Percentiles rank a stretch among this genome's conserved stretches.
These are phyloP conservation scores for Microcyclosporella mali DNA, from an alignment of 2,329 filamentous ascomycete genomes.

Conservation along the genomic window DNA sequence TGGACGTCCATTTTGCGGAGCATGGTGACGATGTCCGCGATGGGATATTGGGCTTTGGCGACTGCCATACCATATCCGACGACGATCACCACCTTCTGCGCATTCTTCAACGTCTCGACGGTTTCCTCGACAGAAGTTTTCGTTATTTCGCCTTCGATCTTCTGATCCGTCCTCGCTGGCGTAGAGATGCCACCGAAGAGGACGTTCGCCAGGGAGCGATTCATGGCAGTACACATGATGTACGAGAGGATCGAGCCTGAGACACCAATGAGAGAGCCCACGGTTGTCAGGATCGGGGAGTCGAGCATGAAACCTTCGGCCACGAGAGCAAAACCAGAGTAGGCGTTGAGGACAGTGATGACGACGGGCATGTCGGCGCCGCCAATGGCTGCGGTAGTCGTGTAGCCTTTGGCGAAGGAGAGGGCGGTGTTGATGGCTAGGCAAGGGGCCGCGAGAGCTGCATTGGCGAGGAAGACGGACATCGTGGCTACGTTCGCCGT, in stretches of 20 bases:
- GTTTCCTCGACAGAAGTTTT: slow-evolving; percentile 76
- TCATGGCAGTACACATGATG: slow-evolving; percentile 86
- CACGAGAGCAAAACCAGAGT: slow-evolving; percentile 83
- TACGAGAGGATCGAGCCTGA: slow-evolving; percentile 85
- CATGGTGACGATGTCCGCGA: slow-evolving; percentile 71
- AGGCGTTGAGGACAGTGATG: slow-evolving; percentile 84
- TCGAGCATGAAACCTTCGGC: slow-evolving; percentile 90
- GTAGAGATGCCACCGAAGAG: slow-evolving; percentile 75
- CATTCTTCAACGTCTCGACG: slow-evolving; percentile 65
- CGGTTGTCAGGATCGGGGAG: slow-evolving; percentile 75
- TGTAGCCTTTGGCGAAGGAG: slow-evolving; percentile 80
- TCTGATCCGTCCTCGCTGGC: slow-evolving; percentile 57
- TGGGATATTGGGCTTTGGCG: slow-evolving; percentile 86
- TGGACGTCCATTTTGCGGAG: slow-evolving; percentile 70
- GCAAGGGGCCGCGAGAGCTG: slow-evolving; percentile 70
- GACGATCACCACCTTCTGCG: slow-evolving; percentile 81
- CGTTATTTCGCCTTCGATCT: slow-evolving; percentile 73
- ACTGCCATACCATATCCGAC: slow-evolving; percentile 94
- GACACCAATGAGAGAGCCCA: slow-evolving; percentile 81
- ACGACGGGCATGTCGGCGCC: slow-evolving; percentile 94
- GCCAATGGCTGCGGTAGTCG: slow-evolving; percentile 80
- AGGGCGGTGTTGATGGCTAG: slow-evolving; percentile 69
- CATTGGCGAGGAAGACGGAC: slow-evolving; percentile 73
- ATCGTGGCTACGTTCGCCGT: slow-evolving; percentile 74
- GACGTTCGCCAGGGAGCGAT: slow-evolving; percentile 80